phyloP scores from a whole-genome alignment of 1,284 basidiomycete species.

The Cystobasidium sp. region DNA sequence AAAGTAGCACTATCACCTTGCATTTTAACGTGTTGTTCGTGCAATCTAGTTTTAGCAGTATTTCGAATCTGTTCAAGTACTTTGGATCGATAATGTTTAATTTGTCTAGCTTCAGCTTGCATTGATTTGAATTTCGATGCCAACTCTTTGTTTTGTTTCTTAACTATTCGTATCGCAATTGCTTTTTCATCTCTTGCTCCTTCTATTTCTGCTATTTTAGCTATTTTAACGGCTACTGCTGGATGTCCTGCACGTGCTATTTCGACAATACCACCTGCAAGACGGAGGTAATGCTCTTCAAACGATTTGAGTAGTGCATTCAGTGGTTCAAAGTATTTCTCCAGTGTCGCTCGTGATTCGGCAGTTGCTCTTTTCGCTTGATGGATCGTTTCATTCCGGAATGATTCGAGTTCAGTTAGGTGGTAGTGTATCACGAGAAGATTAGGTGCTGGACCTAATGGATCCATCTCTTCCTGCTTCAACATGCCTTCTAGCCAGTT shows the following conservation, averaged over 20 bases:
- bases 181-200: conserved; percentile 93
- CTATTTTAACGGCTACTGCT: conserved; percentile 83
- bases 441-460: conserved; percentile 79
- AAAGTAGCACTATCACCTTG: conserved; percentile 63
- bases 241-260: conserved; percentile 78
- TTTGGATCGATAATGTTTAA: conserved; percentile 96
- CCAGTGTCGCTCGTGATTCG: conserved; percentile 62
- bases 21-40: conserved; percentile 41
- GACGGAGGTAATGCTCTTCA: conserved; percentile 80
- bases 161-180: conserved; percentile 88
- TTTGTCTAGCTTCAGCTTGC: conserved; percentile 79
- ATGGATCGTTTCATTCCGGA: conserved; percentile 90
- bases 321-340: conserved; percentile 84
- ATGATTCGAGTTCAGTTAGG: conserved; percentile 83
- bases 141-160: conserved; percentile 85
- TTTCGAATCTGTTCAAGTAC: conserved; percentile 79
- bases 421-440: conserved; percentile 89
- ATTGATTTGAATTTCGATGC: conserved; percentile 87
- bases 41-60: conserved; percentile 65
- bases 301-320: conserved; percentile 78
- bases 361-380: conserved; percentile 72
- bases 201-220: conserved; percentile 94
- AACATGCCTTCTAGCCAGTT: conserved; percentile 79
- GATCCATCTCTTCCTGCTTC: conserved; percentile 70
- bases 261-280: conserved; percentile 77